A percentile compares a stretch with the other conserved stretches of the same genome.
phyloP scores from a whole-genome alignment of 2,329 filamentous ascomycete genomes.

The Metarhizium robertsii region DNA sequence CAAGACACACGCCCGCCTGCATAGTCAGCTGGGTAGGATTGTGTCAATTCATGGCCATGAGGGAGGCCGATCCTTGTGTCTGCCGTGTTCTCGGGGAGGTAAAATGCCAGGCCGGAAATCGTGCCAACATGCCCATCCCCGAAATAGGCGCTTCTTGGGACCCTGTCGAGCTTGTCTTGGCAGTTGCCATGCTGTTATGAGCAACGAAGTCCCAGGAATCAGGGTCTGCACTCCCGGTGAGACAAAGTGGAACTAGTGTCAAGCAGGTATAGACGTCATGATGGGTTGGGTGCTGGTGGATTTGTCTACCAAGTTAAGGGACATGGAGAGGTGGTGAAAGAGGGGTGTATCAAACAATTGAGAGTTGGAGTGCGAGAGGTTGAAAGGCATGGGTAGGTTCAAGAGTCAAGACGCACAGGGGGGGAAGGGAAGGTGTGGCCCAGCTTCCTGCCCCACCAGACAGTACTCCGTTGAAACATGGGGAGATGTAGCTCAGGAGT shows the following conservation, averaged over 20 bases:
- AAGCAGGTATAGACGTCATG: background rate
- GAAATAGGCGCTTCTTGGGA: background rate
- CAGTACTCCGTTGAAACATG: constrained; percentile 9
- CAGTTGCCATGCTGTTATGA: background rate
- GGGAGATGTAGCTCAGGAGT: constrained; percentile 5
- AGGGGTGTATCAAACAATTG: background rate
- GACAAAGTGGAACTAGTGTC: background rate
- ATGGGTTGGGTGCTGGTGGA: background rate
- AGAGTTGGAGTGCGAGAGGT: background rate
- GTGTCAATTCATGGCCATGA: background rate
- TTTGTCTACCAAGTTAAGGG: background rate
- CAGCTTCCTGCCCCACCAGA: background rate
- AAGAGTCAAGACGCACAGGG: background rate
- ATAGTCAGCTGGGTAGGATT: background rate
- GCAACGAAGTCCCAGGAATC: background rate
- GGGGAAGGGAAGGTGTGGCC: background rate
- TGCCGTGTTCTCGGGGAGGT: background rate
- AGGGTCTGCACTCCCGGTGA: background rate
- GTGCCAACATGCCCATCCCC: background rate
- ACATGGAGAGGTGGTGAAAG: background rate
- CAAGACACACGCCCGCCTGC: background rate
- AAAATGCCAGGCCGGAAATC: background rate
- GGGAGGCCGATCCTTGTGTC: background rate
- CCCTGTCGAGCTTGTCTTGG: background rate
- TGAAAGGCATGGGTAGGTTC: too few species aligned